These are phyloP conservation scores for Sarocladiaceae sp. DNA, from an alignment of 2,329 filamentous ascomycete genomes.

Conservation along the genomic window DNA sequence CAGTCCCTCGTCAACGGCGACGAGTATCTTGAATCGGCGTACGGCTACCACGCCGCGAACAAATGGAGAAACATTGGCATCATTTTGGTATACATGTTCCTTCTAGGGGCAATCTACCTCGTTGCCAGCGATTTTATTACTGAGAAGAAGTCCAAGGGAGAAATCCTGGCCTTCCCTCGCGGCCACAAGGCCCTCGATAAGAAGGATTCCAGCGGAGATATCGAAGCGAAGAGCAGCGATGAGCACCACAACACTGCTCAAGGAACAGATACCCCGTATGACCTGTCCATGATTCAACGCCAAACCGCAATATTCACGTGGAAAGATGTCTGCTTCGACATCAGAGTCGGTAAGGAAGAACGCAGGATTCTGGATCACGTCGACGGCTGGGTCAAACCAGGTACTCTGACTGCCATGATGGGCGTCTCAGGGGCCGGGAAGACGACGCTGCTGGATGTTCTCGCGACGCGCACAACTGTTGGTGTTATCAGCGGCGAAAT, in stretches of 20 bases:
- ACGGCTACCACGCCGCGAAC: constrained; percentile 42
- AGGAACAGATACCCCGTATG: background rate
- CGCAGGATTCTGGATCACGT: constrained; percentile 55
- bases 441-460: constrained; percentile 66
- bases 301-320: constrained; percentile 49
- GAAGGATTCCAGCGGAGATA: background rate
- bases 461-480: constrained; percentile 57
- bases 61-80: constrained; percentile 70
- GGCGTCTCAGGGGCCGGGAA: constrained; percentile 77
- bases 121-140: constrained; percentile 39
- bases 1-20: constrained; percentile 48
- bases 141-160: constrained; percentile 52
- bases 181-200: constrained; percentile 30
- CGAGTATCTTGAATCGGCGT: constrained; percentile 30
- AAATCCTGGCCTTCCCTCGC: constrained; percentile 52
- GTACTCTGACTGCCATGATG: constrained; percentile 73
- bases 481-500: constrained; percentile 44
- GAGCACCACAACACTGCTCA: background rate
- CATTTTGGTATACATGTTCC: constrained; percentile 24
- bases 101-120: constrained; percentile 31
- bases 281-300: background rate
- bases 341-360: constrained; percentile 56
- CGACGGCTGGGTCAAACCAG: constrained; percentile 71
- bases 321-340: constrained; percentile 63
- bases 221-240: background rate